Evolutionary conservation across 352 stramenopile species (phyloP).

Genomic region (Phytophthora niederhauseri): DNA sequence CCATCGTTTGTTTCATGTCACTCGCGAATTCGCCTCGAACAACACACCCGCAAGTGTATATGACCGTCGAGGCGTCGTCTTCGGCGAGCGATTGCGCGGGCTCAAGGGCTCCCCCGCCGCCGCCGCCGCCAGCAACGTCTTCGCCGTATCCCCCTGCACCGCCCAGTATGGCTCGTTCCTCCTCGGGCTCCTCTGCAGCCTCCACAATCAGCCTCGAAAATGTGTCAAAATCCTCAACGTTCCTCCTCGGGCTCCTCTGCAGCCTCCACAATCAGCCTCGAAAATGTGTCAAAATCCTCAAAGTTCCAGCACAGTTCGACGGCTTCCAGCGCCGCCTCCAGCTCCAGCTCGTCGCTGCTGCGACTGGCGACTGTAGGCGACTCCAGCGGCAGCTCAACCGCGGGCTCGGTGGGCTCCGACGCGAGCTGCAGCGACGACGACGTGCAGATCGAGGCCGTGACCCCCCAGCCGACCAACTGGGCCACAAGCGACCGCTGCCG

Average conservation of each 20-base stretch:
- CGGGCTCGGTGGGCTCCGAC: not conserved
- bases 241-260: not conserved
- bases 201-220: constrained; percentile 2
- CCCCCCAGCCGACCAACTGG: constrained; percentile 27
- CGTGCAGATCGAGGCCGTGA: constrained; percentile 31
- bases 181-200: not conserved
- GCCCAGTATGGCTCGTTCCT: not conserved
- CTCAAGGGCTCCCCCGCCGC: not conserved
- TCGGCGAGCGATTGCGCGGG: constrained; percentile 13
- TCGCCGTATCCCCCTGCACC: constrained; percentile 18
- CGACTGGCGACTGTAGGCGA: not conserved
- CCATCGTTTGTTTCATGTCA: constrained; percentile 22
- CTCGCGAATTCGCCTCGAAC: constrained; percentile 19
- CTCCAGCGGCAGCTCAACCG: not conserved
- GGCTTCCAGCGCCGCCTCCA: constrained; percentile 14
- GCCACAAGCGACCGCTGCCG: constrained; percentile 33
- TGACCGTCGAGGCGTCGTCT: constrained; percentile 19
- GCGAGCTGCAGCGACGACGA: constrained; percentile 23
- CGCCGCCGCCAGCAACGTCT: constrained; percentile 7
- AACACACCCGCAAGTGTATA: not conserved
- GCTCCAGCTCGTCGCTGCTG: not conserved
- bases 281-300: not conserved
- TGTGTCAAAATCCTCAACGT: not conserved
- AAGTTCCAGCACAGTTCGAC: not conserved
- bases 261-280: not conserved